Percentiles rank a stretch among this genome's conserved stretches.
Conservation (phyloP, 306 rosid genomes). For the Carpinus viminea region DNA sequence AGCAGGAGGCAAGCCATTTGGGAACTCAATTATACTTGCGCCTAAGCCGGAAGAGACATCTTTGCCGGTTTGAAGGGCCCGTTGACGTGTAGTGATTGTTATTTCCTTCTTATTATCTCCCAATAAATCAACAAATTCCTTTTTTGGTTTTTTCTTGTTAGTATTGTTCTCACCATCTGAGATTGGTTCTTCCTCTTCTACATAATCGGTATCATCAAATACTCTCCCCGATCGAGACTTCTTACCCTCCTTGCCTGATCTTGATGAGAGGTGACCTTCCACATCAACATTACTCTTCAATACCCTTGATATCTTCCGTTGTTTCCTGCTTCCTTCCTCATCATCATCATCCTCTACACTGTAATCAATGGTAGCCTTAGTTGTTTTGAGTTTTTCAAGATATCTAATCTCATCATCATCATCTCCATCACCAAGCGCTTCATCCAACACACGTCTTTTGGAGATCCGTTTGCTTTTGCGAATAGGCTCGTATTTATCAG, state of each 20-base stretch:
- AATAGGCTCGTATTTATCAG: conserved; percentile 22
- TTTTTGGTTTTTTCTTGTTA: conserved; percentile 40
- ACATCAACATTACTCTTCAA: conserved; percentile 16
- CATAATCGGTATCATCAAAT: conserved; percentile 32
- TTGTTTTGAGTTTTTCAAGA: conserved; percentile 35
- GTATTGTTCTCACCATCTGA: conserved; percentile 38
- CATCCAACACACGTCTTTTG: conserved; percentile 32
- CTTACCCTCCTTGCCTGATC: conserved; percentile 26
- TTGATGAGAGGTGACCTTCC: conserved; percentile 12
- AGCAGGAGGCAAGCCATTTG: conserved; percentile 29
- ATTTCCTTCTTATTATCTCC: conserved; percentile 15
- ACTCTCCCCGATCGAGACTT: conserved; percentile 29
- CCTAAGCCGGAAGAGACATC: conserved; percentile 24
- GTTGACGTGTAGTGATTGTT: conserved; percentile 31
- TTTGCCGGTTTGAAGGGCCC: conserved; percentile 37
- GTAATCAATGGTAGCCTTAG: conserved; percentile 24
- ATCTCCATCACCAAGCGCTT: conserved; percentile 27
- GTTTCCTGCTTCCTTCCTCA: conserved; percentile 38
- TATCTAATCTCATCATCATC: conserved; percentile 42
- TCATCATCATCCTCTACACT: conserved; percentile 26
- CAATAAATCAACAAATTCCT: conserved; percentile 26
- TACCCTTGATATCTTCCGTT: conserved; percentile 34
- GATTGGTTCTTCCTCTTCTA: conserved; percentile 32
- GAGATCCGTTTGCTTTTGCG: conserved; percentile 45
- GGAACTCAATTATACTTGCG: conserved; percentile 29